phyloP scores from a whole-genome alignment of 2,329 filamentous ascomycete genomes.

The Bretziella fagacearum region DNA sequence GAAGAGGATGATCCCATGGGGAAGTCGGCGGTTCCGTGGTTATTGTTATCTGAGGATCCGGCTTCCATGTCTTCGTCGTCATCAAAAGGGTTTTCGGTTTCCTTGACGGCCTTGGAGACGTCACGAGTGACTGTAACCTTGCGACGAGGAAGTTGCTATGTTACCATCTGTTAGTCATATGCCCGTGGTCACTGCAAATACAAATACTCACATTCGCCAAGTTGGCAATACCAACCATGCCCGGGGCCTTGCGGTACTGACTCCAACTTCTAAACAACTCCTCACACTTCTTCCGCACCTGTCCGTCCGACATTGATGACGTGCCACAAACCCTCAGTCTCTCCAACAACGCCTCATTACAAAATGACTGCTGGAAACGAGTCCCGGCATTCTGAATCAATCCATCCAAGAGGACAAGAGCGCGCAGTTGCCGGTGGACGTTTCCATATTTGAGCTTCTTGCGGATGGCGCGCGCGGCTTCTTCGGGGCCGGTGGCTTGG shows the following conservation, averaged over 20 bases:
- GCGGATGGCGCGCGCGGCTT: constrained; percentile 78
- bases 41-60: constrained; percentile 13
- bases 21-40: constrained; percentile 11
- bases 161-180: not conserved
- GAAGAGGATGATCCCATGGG: constrained; percentile 12
- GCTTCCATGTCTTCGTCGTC: constrained; percentile 43
- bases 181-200: not conserved
- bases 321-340: constrained; percentile 75
- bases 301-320: constrained; percentile 65
- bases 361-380: constrained; percentile 72
- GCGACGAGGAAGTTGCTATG: constrained; percentile 43
- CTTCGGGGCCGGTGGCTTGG: constrained; percentile 68
- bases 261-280: constrained; percentile 80
- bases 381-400: constrained; percentile 87
- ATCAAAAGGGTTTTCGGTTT: constrained; percentile 59
- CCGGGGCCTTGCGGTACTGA: constrained; percentile 64
- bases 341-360: constrained; percentile 81
- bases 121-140: constrained; percentile 62
- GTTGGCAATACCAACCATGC: constrained; percentile 61
- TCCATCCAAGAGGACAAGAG: constrained; percentile 76
- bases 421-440: constrained; percentile 77
- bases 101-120: constrained; percentile 65
- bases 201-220: constrained; percentile 46
- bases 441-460: constrained; percentile 99
- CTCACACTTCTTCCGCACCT: constrained; percentile 78